Evolutionary conservation across 73 alveolate genomes (phyloP).

Genomic region (Blepharisma stoltei): DNA sequence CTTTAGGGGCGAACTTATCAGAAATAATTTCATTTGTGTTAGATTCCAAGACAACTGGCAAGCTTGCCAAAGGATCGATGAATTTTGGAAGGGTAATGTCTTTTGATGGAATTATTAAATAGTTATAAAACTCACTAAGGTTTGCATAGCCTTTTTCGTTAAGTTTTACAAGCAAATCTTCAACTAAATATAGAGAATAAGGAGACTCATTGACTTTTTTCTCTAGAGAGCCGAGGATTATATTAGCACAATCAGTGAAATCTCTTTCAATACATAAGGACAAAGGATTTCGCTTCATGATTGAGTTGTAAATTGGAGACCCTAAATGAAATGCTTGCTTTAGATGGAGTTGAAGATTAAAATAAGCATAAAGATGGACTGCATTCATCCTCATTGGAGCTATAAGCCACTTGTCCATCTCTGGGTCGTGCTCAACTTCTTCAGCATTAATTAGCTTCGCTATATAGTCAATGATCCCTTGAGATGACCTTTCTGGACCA

Average conservation of each 20-base stretch:
- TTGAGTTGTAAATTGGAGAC: background rate
- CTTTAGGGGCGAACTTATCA: background rate
- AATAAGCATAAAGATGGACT: background rate
- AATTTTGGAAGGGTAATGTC: constrained; percentile 8
- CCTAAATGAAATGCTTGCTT: background rate
- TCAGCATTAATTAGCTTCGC: background rate
- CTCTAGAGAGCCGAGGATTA: background rate
- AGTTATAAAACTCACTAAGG: background rate
- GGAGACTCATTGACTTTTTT: background rate
- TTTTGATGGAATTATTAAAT: background rate
- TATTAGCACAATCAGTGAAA: background rate
- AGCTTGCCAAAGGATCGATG: background rate
- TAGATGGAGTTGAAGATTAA: background rate
- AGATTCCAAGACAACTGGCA: background rate
- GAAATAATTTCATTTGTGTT: background rate
- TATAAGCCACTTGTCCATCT: background rate
- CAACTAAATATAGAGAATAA: background rate
- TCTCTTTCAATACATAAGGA: background rate
- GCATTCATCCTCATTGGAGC: background rate
- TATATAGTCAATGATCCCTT: background rate
- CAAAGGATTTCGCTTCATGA: background rate
- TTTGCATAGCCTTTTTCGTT: constrained; percentile 1
- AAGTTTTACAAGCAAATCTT: background rate
- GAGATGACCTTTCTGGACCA: background rate
- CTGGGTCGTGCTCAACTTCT: background rate